Evolutionary conservation across 2,329 filamentous ascomycete genomes (phyloP), one percentile per base, ranked within the genome.

Genomic region (Zalaria obscura): DNA sequence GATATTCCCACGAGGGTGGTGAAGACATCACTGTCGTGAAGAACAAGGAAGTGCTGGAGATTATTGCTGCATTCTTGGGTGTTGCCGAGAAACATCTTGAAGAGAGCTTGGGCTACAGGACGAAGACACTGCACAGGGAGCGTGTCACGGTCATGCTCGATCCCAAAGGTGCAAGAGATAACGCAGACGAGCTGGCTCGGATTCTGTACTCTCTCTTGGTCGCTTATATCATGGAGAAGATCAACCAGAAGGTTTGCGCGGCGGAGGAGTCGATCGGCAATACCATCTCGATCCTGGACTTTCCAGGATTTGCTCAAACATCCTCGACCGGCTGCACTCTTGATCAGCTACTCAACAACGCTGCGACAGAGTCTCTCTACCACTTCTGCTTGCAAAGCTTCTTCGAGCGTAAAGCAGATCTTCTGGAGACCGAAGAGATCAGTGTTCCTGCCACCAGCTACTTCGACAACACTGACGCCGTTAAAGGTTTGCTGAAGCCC

Each of bases 101-200:
- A 64, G 79, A 75, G 33, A 93, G 86, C 27, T 69, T 98, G 44
- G 86, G 88, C 3, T 94, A 95, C 69, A 93, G 93, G 66, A 96
- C 87, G 18, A 95, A 93, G 70, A 95, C 91, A 51, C 80, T 98
- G 43, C 84, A 93, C 56, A 83, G 87, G 48, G 91, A 98, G 68
- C 81, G 91, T 41, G 91, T 98, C n/a, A 98, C 91, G 0, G 84
- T 98, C 49, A 93, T 98, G 88, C 74, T 98, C 29, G 91, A 98
- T 56, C 85, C 89, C 5, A 79, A 78, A 43, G 91, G 91, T 33
- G 91, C 91, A 36, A 80, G 87, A 39, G 80, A 78, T 33, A 95
- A 95, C 52, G 91, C 91, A 10, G 88, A 96, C 55, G 91, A 96
- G 61, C 75, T 98, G 38, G 88, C 91, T 4, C 76, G 89, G 40